Base-by-base conservation (phyloP, 78 protist genomes). In the Ministeria vibrans region DNA sequence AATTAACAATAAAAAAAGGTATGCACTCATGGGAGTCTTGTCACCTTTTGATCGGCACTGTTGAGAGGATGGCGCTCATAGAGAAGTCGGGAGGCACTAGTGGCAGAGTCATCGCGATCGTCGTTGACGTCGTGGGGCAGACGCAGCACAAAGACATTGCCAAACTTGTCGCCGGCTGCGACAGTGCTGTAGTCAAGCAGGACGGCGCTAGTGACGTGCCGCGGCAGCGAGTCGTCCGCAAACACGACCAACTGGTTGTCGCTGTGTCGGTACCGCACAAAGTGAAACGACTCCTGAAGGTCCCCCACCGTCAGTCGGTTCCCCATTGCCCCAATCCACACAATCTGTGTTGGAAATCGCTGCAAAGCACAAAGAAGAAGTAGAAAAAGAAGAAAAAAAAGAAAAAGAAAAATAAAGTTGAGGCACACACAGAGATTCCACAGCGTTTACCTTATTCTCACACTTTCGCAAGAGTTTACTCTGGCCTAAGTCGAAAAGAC, bases 201-300 rank as follows among this genome's bases (percentile, higher is more conserved):
- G 36, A 49, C 22, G 25, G 38, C 45, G 0, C 90, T 42, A 0
- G 97, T 90, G 18, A 92, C 5, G 88, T 87, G 89, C 20, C 98
- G 87, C 32, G 98, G 99, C n/a, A 51, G 27, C 20, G 92, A 68
- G 76, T 92, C 96, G 59, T 94, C 98, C 20, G 97, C 98, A 78
- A 95, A 94, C 30, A 94, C 45, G 55, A 43, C 23, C 59, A 97
- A 28, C 53, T 27, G 45, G 77, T 94, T 93, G 32, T 92, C 90
- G 25, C 53, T 42, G 0, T 43, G 74, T 13, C 49, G 38, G 84
- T 95, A 96, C 64, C 74, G 79, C 34, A 92, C 71, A 44, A 70
- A 90, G 76, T 81, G 90, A 82, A 95, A 45, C 2, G 94, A 87
- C 75, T 96, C 96, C 25, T 83, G 78, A 28, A 89, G 76, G 72